Evolutionary conservation across 1,284 basidiomycete species (phyloP), one percentile per base, ranked within the genome.

Genomic region (Porphyrellus sp.): DNA sequence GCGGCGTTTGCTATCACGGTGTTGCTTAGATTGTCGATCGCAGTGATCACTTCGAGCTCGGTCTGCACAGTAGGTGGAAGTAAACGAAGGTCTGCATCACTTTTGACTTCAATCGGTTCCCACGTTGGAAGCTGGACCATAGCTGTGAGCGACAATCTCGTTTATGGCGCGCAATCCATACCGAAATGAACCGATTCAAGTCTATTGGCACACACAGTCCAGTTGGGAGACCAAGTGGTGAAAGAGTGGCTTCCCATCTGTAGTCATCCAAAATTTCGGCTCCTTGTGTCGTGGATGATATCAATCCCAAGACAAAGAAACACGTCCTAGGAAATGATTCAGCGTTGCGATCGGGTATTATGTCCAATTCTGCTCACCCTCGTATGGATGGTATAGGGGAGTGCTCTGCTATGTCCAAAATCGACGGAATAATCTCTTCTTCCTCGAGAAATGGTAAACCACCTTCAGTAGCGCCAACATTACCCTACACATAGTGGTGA

Each of bases 401-500:
- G 52, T 85, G 81, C 61, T 94, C 90, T 2, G 95, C 93, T 51
- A 98, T 97, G 56, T 94, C 86, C 34, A 98, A 77, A 51, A 99
- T 88, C 9, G 84, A 82, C 16, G 91, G 89, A 40, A 98, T 87
- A 54, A 98, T 86, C 59, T 94, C 93, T 67, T 98, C 93, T 53
- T 94, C 93, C 64, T 98, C 95, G 21, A 99, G 77, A 68, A 99
- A 95, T 1, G 86, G 87, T n/a, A 99, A 76, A 0, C 97, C 97
- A 8, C 91, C 85, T 59, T 87, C 83, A 0, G 91, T 91, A 0
- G 96, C 85, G 1, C 94, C 97, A 47, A 99, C 88, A 67, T 96
- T 96, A 2, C 96, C 97, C 93, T 97, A 60, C 20, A 24, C 8
- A 48, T 45, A 35, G 52, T 25, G 25, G n/a, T 53, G 12, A 38